A percentile compares a stretch with the other conserved stretches of the same genome.
phyloP scores from a whole-genome alignment of 108 stramenopile species.

The Cyclotella atomus region DNA sequence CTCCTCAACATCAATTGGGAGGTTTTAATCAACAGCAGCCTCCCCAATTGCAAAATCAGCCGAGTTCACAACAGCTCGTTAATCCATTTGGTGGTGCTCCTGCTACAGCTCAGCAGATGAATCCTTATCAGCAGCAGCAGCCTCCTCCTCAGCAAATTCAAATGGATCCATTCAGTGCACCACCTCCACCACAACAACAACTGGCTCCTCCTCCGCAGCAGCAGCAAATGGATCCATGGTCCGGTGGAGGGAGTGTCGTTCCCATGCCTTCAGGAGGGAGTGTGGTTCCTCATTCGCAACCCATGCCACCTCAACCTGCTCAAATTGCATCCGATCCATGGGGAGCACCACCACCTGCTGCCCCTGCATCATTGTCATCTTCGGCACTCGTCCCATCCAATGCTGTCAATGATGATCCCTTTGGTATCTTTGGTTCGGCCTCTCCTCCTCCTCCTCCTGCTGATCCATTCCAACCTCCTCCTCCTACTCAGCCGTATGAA shows the following conservation, averaged over 20 bases:
- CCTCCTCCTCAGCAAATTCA: neutral
- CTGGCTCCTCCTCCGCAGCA: neutral
- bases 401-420: slow-evolving; percentile 36
- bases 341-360: slow-evolving; percentile 46
- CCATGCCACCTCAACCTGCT: neutral
- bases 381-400: slow-evolving; percentile 42
- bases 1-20: slow-evolving; percentile 5
- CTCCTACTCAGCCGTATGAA: neutral
- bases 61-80: neutral
- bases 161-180: slow-evolving; percentile 42
- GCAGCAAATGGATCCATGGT: neutral
- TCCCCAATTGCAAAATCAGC: neutral
- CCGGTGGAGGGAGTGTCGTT: too few species aligned
- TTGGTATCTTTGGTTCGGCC: slow-evolving; percentile 37
- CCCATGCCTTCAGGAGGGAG: slow-evolving; percentile 8
- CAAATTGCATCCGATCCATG: slow-evolving; percentile 29
- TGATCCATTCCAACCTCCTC: slow-evolving; percentile 29
- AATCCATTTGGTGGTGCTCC: neutral
- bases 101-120: neutral
- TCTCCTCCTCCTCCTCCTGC: slow-evolving; percentile 4
- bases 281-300: neutral
- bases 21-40: neutral
- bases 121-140: neutral
- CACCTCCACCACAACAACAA: slow-evolving; percentile 12
- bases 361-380: neutral